phyloP scores from a whole-genome alignment of 768 basidiomycete species.

The Pleurotus eryngii region DNA sequence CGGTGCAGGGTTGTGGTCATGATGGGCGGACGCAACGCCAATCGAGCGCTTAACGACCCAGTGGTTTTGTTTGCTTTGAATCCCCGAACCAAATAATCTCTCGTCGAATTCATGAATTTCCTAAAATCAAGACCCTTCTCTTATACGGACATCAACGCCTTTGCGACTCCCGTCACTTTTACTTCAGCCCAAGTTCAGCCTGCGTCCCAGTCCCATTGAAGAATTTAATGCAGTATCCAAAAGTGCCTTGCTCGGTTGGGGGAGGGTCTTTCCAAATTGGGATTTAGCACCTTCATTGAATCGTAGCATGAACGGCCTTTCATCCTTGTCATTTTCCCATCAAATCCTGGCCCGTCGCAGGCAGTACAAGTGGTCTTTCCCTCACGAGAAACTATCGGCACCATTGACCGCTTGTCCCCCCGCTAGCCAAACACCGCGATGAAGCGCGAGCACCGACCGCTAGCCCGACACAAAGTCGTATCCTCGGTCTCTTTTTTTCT shows the following conservation, averaged over 20 bases:
- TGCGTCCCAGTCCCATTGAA: no score
- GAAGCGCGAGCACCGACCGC: conserved; percentile 29
- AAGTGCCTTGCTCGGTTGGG: not conserved
- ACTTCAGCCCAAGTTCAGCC: no score
- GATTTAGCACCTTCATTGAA: not conserved
- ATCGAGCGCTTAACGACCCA: no score
- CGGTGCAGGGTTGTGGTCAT: not conserved
- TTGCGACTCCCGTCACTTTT: no score
- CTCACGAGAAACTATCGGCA: not conserved
- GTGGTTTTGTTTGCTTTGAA: no score
- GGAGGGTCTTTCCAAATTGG: conserved; percentile 7
- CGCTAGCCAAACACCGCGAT: not conserved
- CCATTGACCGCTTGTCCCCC: not conserved
- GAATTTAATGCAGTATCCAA: no score
- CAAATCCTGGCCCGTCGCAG: not conserved
- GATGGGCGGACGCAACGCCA: not conserved
- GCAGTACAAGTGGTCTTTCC: no score
- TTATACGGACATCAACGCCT: no score
- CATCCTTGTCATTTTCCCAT: not conserved
- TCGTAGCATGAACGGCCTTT: not conserved
- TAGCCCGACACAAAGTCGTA: conserved; percentile 43
- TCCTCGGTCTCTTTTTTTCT: conserved; percentile 45
- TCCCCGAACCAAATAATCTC: no score
- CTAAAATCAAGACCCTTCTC: no score
- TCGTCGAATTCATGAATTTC: no score